Conservation (phyloP, 495 filamentous ascomycete genomes). For the Pseudoneurospora amorphoporcata region DNA sequence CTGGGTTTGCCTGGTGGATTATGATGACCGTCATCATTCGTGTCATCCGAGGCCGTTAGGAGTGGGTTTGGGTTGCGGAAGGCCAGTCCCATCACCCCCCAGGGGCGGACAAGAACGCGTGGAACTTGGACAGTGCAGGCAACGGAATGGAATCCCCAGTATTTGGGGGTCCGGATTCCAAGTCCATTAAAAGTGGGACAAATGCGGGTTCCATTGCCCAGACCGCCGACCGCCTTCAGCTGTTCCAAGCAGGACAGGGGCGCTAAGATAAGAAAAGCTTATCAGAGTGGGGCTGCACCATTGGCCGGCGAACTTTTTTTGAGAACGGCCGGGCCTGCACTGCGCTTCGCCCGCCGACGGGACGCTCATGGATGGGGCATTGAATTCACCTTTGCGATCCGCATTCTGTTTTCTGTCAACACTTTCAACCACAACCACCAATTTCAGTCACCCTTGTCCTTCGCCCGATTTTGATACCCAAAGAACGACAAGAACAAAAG, state of each 20-base stretch:
- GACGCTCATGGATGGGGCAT: not conserved
- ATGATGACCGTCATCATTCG: not conserved
- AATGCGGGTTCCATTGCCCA: not conserved
- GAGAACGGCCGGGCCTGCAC: not conserved
- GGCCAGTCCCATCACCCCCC: not conserved
- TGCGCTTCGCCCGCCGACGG: not conserved
- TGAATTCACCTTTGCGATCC: not conserved
- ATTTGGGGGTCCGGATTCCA: constrained; percentile 1
- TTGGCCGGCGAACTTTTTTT: constrained; percentile 18
- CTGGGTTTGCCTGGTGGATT: not conserved
- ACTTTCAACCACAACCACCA: constrained; percentile 6
- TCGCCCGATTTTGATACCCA: not conserved
- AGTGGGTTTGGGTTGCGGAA: not conserved
- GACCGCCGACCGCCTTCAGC: constrained; percentile 6
- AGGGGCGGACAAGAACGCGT: not conserved
- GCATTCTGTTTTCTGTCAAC: not conserved
- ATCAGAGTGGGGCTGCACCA: constrained; percentile 13
- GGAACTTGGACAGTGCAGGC: constrained; percentile 1
- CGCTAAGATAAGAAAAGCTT: constrained; percentile 11
- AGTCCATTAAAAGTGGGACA: not conserved
- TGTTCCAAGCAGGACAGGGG: not conserved
- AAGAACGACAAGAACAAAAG: constrained; percentile 1
- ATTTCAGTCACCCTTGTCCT: not conserved
- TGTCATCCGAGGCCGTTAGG: not conserved
- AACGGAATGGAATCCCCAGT: not conserved